A percentile compares a stretch with the other conserved stretches of the same genome.
Evolutionary conservation across 2,329 filamentous ascomycete genomes (phyloP).

Genomic region (Hypoxylon sp.): DNA sequence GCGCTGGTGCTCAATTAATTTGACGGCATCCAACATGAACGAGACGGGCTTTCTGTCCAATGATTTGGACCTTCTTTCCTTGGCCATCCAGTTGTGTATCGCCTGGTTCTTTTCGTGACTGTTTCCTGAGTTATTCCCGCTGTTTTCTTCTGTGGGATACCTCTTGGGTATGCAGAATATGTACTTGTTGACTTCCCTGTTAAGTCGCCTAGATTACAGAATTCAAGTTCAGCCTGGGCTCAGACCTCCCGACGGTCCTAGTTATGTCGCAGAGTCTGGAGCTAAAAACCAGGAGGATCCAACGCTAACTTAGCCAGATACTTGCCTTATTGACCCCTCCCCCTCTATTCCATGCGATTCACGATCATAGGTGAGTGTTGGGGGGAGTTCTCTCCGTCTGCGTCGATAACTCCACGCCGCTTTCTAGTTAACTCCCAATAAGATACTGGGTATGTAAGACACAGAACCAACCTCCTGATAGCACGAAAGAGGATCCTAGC

Average conservation of each 20-base stretch:
- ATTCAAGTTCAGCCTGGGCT: constrained; percentile 9
- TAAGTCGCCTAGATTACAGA: neutral
- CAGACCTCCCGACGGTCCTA: constrained; percentile 24
- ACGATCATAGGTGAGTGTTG: constrained; percentile 1
- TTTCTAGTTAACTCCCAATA: constrained; percentile 1
- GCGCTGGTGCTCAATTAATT: constrained; percentile 42
- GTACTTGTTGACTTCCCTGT: constrained; percentile 5
- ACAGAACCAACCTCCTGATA: constrained; percentile 20
- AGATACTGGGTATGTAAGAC: constrained; percentile 3
- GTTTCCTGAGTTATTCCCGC: constrained; percentile 3
- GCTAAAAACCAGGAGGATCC: constrained; percentile 29
- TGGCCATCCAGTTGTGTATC: constrained; percentile 17
- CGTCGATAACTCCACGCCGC: constrained; percentile 18
- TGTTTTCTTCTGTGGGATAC: neutral
- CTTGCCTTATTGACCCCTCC: constrained; percentile 22
- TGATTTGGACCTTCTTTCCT: constrained; percentile 11
- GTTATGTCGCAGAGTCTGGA: constrained; percentile 22
- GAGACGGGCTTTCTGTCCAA: constrained; percentile 33
- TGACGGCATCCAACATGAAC: constrained; percentile 42
- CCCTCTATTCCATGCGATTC: constrained; percentile 22
- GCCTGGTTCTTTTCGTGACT: neutral
- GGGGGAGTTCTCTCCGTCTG: neutral
- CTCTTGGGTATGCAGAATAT: constrained; percentile 13
- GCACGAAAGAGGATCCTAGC: constrained; percentile 14
- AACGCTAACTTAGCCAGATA: constrained; percentile 9